Evolutionary conservation across 2,329 filamentous ascomycete genomes (phyloP).

Genomic region (Alternaria dauci): DNA sequence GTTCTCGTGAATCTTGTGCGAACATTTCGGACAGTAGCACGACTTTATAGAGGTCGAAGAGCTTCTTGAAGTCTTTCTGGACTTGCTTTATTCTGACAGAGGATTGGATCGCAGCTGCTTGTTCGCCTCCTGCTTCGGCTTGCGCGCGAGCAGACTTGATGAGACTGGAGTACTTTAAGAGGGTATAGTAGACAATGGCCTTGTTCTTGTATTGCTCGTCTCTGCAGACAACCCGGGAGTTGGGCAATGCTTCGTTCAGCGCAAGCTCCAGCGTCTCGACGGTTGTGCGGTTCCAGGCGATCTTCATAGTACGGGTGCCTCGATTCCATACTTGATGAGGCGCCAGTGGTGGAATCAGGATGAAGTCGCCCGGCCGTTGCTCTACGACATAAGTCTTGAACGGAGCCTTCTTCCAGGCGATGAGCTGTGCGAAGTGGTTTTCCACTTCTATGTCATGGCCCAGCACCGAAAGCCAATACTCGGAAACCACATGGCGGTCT

Average conservation of each 20-base stretch:
- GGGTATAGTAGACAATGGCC: conserved; percentile 87
- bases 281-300: conserved; percentile 96
- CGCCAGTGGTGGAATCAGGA: conserved; percentile 89
- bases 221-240: conserved; percentile 88
- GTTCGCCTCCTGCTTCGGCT: conserved; percentile 55
- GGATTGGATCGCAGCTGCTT: conserved; percentile 50
- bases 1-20: conserved; percentile 70
- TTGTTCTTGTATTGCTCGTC: conserved; percentile 99
- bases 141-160: conserved; percentile 67
- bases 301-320: conserved; percentile 94
- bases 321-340: conserved; percentile 99
- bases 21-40: conserved; percentile 90
- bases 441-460: conserved; percentile 98
- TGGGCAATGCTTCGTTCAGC: conserved; percentile 84
- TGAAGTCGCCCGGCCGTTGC: conserved; percentile 88
- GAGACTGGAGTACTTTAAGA: conserved; percentile 75
- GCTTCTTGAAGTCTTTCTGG: conserved; percentile 80
- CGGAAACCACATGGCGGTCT: conserved; percentile 86
- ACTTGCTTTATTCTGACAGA: conserved; percentile 70
- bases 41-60: conserved; percentile 80
- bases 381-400: conserved; percentile 94
- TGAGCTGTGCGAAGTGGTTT: conserved; percentile 93
- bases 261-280: conserved; percentile 90
- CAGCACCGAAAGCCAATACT: conserved; percentile 91
- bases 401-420: conserved; percentile 92